Evolutionary conservation across 805 yeast genomes (phyloP).

Genomic region (Sungouiozyma ichnusensis): DNA sequence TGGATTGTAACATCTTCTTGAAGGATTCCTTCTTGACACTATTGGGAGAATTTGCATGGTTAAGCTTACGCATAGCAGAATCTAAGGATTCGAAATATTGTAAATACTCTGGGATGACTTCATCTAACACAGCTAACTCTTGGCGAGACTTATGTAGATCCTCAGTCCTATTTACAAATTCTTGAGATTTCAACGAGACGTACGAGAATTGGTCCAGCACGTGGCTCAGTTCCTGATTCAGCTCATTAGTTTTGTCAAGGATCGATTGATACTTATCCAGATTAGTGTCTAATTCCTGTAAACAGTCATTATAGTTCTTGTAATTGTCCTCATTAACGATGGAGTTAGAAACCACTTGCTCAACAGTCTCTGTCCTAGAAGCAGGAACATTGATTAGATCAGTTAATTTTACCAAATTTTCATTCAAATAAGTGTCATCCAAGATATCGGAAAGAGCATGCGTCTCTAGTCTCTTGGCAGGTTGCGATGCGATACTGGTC

Average conservation of each 20-base stretch:
- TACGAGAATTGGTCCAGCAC: conserved; percentile 27
- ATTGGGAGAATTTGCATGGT: conserved; percentile 53
- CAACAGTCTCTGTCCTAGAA: neutral
- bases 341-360: neutral
- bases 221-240: conserved; percentile 19
- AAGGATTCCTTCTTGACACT: conserved; percentile 54
- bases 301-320: conserved; percentile 11
- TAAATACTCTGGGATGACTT: conserved; percentile 49
- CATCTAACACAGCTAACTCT: conserved; percentile 41
- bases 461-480: conserved; percentile 11
- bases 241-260: conserved; percentile 31
- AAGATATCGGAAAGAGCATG: conserved; percentile 14
- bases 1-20: conserved; percentile 38
- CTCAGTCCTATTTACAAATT: conserved; percentile 38
- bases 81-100: conserved; percentile 62
- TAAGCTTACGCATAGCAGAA: conserved; percentile 53
- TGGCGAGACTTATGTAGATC: conserved; percentile 36
- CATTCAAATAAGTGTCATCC: conserved; percentile 19
- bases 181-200: conserved; percentile 23
- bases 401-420: conserved; percentile 15
- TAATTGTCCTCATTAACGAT: conserved; percentile 7
- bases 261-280: conserved; percentile 32
- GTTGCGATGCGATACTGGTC: conserved; percentile 45
- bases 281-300: conserved; percentile 23
- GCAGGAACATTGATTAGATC: conserved; percentile 1